These are phyloP conservation scores for Dillenia turbinata DNA, from an alignment of 164 flowering plant genomes.

Conservation along the genomic window DNA sequence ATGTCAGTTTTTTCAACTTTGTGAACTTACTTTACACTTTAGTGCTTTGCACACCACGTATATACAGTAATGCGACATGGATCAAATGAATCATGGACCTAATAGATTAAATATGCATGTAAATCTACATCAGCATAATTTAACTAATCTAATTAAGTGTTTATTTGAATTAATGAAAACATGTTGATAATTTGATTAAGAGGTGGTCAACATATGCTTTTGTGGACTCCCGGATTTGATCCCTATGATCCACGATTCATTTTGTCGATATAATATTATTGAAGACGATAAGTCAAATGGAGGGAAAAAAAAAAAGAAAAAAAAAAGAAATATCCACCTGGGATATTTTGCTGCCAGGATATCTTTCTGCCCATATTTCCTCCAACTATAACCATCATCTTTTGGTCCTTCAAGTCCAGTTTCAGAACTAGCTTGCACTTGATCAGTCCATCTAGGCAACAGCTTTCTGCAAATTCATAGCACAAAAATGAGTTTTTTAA, in stretches of 20 bases:
- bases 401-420: slow-evolving; percentile 63
- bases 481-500: background rate
- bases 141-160: too few species aligned
- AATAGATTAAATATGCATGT: background rate
- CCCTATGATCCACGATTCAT: background rate
- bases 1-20: background rate
- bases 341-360: slow-evolving; percentile 84
- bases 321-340: slow-evolving; percentile 39
- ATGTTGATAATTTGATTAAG: too few species aligned
- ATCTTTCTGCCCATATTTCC: slow-evolving; percentile 97
- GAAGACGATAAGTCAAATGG: background rate
- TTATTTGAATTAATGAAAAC: too few species aligned
- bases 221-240: background rate
- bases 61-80: too few species aligned
- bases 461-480: slow-evolving; percentile 46
- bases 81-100: slow-evolving; percentile 3
- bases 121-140: too few species aligned
- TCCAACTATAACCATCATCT: slow-evolving; percentile 90
- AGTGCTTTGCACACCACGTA: too few species aligned
- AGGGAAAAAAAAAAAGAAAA: background rate
- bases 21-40: too few species aligned
- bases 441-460: slow-evolving; percentile 57
- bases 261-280: background rate
- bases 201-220: too few species aligned
- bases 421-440: slow-evolving; percentile 44